Evolutionary conservation across 2,329 filamentous ascomycete species (phyloP).

Genomic region (Paracoccidioides brasiliensis): DNA sequence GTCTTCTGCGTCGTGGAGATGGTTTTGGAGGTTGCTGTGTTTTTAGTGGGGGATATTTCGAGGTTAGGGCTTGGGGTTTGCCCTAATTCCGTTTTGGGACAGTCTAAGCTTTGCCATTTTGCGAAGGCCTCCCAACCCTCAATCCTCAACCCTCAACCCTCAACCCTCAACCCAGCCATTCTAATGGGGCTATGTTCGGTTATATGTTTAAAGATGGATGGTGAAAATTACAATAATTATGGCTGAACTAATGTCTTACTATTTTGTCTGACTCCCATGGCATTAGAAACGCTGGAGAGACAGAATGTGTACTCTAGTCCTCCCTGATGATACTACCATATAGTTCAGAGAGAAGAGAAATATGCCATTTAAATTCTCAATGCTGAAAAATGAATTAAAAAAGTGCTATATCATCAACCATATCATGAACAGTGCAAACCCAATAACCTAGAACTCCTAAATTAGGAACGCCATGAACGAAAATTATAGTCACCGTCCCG

Average conservation of each 20-base stretch:
- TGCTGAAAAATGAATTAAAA: neutral
- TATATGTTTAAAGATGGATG: too few species aligned
- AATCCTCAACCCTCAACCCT: too few species aligned
- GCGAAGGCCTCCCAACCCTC: neutral
- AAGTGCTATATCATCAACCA: neutral
- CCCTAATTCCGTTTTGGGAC: slow-evolving; percentile 22
- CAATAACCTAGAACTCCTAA: neutral
- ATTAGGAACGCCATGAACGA: neutral
- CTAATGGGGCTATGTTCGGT: too few species aligned
- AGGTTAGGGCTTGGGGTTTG: slow-evolving; percentile 27
- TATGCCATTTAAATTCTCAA: neutral
- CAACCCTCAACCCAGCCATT: too few species aligned
- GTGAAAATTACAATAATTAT: too few species aligned
- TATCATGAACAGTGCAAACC: neutral
- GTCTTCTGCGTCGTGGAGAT: slow-evolving; percentile 5
- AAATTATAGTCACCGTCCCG: neutral
- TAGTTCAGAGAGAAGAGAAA: neutral
- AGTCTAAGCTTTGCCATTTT: slow-evolving; percentile 13
- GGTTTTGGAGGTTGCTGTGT: slow-evolving; percentile 10
- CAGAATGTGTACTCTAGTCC: too few species aligned
- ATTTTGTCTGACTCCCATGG: too few species aligned
- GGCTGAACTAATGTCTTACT: too few species aligned
- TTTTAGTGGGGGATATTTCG: slow-evolving; percentile 31
- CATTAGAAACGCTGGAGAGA: neutral
- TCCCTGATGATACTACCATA: neutral